phyloP scores from a whole-genome alignment of 495 filamentous ascomycete genomes.

The Astrothelium macrocarpum region DNA sequence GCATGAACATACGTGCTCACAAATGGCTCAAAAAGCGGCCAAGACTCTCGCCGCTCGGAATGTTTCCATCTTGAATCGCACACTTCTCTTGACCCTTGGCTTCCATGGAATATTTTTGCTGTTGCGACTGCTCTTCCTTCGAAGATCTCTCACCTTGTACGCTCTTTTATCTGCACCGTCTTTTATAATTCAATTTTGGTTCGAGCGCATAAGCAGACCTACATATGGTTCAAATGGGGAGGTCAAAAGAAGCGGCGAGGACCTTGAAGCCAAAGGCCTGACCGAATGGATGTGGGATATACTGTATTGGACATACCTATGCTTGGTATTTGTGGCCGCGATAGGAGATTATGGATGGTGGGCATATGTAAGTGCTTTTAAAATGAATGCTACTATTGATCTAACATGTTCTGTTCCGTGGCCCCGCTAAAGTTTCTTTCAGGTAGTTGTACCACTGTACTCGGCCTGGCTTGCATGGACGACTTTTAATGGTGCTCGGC shows the following conservation, averaged over 20 bases:
- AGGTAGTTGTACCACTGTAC: slow-evolving; percentile 30
- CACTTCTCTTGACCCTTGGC: slow-evolving; percentile 60
- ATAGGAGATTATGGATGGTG: slow-evolving; percentile 34
- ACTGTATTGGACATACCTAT: slow-evolving; percentile 67
- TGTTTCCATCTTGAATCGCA: slow-evolving; percentile 58
- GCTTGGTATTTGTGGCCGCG: slow-evolving; percentile 31
- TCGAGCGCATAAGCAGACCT: slow-evolving; percentile 76
- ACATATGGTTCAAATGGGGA: slow-evolving; percentile 54
- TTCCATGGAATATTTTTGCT: slow-evolving; percentile 67
- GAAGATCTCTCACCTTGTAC: slow-evolving; percentile 59
- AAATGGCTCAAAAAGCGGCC: slow-evolving; percentile 67
- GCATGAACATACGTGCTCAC: not conserved
- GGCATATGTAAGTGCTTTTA: slow-evolving; percentile 18
- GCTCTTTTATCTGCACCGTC: slow-evolving; percentile 61
- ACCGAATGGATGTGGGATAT: slow-evolving; percentile 98
- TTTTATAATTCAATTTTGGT: slow-evolving; percentile 66
- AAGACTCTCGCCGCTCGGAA: slow-evolving; percentile 87
- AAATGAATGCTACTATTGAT: not conserved
- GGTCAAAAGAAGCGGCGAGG: slow-evolving; percentile 69
- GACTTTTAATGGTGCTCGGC: slow-evolving; percentile 25
- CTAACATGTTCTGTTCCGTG: slow-evolving; percentile 1
- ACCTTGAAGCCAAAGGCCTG: slow-evolving; percentile 76
- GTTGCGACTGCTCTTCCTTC: slow-evolving; percentile 47
- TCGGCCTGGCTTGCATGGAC: slow-evolving; percentile 27
- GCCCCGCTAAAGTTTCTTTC: not conserved